phyloP scores from a whole-genome alignment of 2,329 filamentous ascomycete genomes.

The Trichoderma cornu-damae region DNA sequence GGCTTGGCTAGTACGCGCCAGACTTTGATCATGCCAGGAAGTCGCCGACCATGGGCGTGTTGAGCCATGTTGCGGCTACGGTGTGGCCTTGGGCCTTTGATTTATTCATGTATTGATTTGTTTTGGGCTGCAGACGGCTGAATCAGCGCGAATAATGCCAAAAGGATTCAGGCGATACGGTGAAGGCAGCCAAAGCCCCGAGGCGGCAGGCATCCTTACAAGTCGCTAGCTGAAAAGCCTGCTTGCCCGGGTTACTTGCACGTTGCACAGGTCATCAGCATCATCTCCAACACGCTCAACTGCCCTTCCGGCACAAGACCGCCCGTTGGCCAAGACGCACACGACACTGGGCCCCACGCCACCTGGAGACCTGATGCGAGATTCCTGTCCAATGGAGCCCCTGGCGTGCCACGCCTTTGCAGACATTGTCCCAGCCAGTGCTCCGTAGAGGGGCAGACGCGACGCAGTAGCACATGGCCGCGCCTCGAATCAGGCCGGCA shows the following conservation, averaged over 20 bases:
- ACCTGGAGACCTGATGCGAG: constrained; percentile 5
- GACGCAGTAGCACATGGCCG: constrained; percentile 13
- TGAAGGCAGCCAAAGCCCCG: no score
- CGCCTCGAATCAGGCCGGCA: constrained; percentile 10
- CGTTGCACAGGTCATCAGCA: background rate
- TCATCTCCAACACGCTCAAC: background rate
- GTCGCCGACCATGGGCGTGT: no score
- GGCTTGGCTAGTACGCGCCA: no score
- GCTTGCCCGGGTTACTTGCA: background rate
- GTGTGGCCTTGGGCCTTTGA: no score
- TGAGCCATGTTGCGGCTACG: no score
- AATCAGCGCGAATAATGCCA: no score
- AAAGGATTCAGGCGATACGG: no score
- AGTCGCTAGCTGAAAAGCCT: no score
- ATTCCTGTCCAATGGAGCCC: constrained; percentile 14
- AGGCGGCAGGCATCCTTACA: no score
- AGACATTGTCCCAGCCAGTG: background rate
- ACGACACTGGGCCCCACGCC: constrained; percentile 1
- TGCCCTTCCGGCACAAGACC: constrained; percentile 7
- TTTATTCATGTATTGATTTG: no score
- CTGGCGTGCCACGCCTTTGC: constrained; percentile 8
- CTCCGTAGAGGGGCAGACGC: constrained; percentile 13
- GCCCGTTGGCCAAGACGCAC: constrained; percentile 5
- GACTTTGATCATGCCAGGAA: no score
- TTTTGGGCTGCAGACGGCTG: no score